Evolutionary conservation across 1,284 basidiomycete genomes (phyloP).

Genomic region (Ganoderma leucocontextum): DNA sequence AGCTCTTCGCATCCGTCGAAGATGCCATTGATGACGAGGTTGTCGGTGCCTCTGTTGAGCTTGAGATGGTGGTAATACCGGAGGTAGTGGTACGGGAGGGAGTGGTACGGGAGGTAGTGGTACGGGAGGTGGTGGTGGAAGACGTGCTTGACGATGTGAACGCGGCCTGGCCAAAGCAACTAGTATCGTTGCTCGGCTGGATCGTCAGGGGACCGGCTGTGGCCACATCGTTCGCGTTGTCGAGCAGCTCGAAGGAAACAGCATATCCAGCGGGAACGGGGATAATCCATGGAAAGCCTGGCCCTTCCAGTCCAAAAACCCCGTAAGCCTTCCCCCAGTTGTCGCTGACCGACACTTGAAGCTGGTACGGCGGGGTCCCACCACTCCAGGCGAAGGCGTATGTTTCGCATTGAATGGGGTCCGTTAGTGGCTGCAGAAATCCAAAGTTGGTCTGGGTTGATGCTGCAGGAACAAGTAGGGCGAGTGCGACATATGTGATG

Average conservation of each 20-base stretch:
- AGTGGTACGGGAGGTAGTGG: neutral
- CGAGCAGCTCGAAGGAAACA: neutral
- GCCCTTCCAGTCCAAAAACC: neutral
- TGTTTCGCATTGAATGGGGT: neutral
- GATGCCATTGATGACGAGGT: neutral
- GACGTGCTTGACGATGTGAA: too few species aligned
- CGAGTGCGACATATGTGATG: neutral
- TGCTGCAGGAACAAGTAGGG: neutral
- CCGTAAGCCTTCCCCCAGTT: neutral
- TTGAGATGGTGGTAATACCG: neutral
- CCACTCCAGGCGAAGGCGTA: neutral
- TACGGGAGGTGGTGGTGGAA: too few species aligned
- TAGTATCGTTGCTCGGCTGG: neutral
- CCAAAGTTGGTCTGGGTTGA: neutral
- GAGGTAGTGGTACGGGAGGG: neutral
- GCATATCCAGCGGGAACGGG: neutral
- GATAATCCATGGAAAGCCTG: neutral
- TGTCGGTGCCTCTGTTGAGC: neutral
- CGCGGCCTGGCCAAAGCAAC: too few species aligned
- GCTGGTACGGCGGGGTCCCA: neutral
- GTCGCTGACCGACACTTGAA: neutral
- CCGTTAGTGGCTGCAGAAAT: neutral
- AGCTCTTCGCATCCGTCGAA: neutral
- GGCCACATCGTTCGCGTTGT: neutral
- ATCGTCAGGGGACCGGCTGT: neutral